phyloP scores from a whole-genome alignment of 495 filamentous ascomycete genomes.

The Xylaria palmicola region DNA sequence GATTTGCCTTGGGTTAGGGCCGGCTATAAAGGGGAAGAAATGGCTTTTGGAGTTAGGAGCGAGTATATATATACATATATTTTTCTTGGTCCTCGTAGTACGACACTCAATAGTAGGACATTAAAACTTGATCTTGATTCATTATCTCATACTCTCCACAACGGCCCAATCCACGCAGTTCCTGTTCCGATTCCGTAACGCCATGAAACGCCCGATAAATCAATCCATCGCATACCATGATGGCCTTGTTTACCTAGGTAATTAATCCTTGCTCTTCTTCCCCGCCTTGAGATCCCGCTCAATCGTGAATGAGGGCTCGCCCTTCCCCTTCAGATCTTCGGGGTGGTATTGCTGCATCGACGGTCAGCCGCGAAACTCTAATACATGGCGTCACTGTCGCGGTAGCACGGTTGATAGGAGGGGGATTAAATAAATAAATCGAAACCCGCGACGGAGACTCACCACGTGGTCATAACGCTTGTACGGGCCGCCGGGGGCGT shows the following conservation, averaged over 20 bases:
- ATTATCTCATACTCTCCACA: neutral
- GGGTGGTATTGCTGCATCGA: slow-evolving; percentile 60
- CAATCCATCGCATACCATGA: neutral
- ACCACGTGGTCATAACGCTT: slow-evolving; percentile 67
- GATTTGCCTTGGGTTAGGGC: slow-evolving; percentile 8
- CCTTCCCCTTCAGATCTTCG: slow-evolving; percentile 76
- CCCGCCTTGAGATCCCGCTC: slow-evolving; percentile 60
- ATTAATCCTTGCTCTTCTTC: slow-evolving; percentile 1
- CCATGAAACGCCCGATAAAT: neutral
- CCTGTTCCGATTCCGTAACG: neutral
- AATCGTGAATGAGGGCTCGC: slow-evolving; percentile 69
- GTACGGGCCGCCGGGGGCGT: slow-evolving; percentile 60
- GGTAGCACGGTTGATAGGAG: too few relatives aligned
- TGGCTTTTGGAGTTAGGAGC: neutral
- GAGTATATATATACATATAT: neutral
- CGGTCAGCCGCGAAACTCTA: neutral
- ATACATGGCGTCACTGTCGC: too few relatives aligned
- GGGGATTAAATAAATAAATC: too few relatives aligned
- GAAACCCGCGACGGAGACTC: too few relatives aligned
- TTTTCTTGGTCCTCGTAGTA: neutral
- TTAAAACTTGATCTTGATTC: neutral
- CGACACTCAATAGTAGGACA: neutral
- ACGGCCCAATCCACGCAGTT: neutral
- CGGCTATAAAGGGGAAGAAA: slow-evolving; percentile 2
- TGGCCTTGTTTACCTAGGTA: neutral